These are phyloP conservation scores for Cryptococcus sp. DNA, from an alignment of 1,284 basidiomycete genomes.

Conservation along the genomic window DNA sequence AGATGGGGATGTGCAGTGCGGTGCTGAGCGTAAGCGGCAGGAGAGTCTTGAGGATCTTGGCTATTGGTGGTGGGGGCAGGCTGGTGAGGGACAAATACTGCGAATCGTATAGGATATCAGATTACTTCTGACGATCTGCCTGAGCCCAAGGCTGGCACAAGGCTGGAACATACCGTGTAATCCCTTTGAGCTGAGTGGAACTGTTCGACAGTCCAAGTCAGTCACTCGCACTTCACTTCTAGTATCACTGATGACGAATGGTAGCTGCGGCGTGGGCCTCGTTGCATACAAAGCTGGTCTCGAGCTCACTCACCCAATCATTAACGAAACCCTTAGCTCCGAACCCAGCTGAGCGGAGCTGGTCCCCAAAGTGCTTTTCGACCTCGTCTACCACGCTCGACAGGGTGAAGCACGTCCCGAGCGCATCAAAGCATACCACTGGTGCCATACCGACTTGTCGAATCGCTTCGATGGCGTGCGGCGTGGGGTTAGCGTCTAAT, in stretches of 20 bases:
- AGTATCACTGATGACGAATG: too few species aligned
- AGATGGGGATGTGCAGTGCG: slow-evolving; percentile 8
- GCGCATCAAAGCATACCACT: slow-evolving; percentile 33
- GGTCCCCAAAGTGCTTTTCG: slow-evolving; percentile 25
- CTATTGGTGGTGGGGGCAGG: slow-evolving; percentile 29
- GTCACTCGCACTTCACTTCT: too few species aligned
- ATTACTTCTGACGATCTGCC: background rate
- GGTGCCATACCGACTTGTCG: slow-evolving; percentile 12
- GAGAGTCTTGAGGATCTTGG: slow-evolving; percentile 25
- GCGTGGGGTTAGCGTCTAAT: too few species aligned
- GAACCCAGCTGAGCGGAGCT: slow-evolving; percentile 13
- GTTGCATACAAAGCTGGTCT: too few species aligned
- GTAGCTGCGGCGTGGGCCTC: too few species aligned
- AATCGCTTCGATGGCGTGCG: too few species aligned
- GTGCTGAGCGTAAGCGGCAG: slow-evolving; percentile 17
- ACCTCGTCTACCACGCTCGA: slow-evolving; percentile 19
- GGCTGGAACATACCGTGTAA: slow-evolving; percentile 20
- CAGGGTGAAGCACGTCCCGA: slow-evolving; percentile 33
- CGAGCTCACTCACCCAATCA: slow-evolving; percentile 25
- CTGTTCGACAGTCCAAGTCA: slow-evolving; percentile 3
- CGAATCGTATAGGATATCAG: background rate
- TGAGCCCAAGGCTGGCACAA: too few species aligned
- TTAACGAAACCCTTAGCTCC: slow-evolving; percentile 23
- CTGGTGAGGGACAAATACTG: slow-evolving; percentile 28
- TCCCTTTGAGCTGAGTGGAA: slow-evolving; percentile 34